phyloP scores from a whole-genome alignment of 2,329 filamentous ascomycete species.

The Scytalidium lignicola region DNA sequence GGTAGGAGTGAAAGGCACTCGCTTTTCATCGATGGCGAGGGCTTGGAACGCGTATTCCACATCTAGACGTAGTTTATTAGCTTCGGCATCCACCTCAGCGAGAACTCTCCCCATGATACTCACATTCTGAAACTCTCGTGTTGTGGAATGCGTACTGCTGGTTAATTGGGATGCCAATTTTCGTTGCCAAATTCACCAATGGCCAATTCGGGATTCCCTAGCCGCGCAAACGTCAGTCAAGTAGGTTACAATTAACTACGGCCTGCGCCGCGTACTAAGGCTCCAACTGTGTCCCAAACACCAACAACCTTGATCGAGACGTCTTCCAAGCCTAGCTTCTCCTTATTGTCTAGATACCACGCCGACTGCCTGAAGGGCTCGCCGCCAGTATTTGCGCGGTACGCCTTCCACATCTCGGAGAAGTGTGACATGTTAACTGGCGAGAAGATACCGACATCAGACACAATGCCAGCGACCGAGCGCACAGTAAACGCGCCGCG shows the following conservation, averaged over 20 bases:
- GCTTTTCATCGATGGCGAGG: slow-evolving; percentile 41
- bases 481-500: slow-evolving; percentile 33
- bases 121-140: slow-evolving; percentile 28
- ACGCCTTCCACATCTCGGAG: slow-evolving; percentile 25
- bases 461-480: slow-evolving; percentile 28
- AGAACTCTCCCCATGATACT: not conserved
- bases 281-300: slow-evolving; percentile 45
- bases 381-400: not conserved
- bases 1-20: slow-evolving; percentile 32
- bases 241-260: slow-evolving; percentile 17
- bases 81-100: too few species aligned
- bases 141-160: slow-evolving; percentile 31
- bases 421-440: slow-evolving; percentile 34
- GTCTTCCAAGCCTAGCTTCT: slow-evolving; percentile 1
- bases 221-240: not conserved
- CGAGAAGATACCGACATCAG: slow-evolving; percentile 32
- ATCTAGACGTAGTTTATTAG: slow-evolving; percentile 13
- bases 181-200: not conserved
- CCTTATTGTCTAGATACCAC: slow-evolving; percentile 3
- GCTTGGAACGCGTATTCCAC: slow-evolving; percentile 44
- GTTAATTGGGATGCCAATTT: not conserved
- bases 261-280: slow-evolving; percentile 34
- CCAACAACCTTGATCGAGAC: slow-evolving; percentile 37
- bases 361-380: not conserved
- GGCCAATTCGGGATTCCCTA: not conserved